A percentile compares a stretch with the other conserved stretches of the same genome.
Evolutionary conservation across 2,329 filamentous ascomycete species (phyloP).

Genomic region (Macrophomina pseudophaseolina): DNA sequence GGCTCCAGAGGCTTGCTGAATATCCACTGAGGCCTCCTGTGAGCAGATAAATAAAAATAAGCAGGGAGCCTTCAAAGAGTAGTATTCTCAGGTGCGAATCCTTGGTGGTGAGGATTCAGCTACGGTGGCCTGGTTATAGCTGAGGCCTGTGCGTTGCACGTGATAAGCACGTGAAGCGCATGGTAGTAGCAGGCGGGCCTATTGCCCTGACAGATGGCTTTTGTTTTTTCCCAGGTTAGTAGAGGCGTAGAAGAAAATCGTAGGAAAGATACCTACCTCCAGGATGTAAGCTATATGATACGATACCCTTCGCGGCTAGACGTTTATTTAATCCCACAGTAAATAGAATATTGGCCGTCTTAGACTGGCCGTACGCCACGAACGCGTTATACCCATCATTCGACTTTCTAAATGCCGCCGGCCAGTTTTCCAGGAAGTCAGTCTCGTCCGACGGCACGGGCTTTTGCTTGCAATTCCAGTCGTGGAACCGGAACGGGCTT

Average conservation of each 20-base stretch:
- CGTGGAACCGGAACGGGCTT: conserved; percentile 30
- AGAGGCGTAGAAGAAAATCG: not conserved
- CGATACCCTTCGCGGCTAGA: conserved; percentile 33
- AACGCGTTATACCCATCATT: conserved; percentile 20
- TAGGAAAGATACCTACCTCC: conserved; percentile 27
- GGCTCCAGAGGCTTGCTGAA: too few relatives aligned
- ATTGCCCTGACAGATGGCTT: too few relatives aligned
- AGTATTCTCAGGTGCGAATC: too few relatives aligned
- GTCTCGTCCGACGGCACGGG: not conserved
- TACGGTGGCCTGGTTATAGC: too few relatives aligned
- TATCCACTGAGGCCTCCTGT: too few relatives aligned
- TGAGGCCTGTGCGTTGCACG: too few relatives aligned
- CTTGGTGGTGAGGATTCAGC: too few relatives aligned
- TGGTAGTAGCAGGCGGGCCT: too few relatives aligned
- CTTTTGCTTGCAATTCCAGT: conserved; percentile 30
- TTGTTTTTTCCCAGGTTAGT: not conserved
- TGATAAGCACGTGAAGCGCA: too few relatives aligned
- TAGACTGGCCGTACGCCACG: conserved; percentile 33
- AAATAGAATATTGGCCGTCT: conserved; percentile 38
- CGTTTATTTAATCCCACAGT: conserved; percentile 34
- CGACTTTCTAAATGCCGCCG: not conserved
- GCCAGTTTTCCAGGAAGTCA: not conserved
- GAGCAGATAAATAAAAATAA: too few relatives aligned
- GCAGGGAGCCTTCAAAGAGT: too few relatives aligned
- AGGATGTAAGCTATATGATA: conserved; percentile 39